Evolutionary conservation across 345 rosid species (phyloP).

Genomic region (Boechera divaricarpa): DNA sequence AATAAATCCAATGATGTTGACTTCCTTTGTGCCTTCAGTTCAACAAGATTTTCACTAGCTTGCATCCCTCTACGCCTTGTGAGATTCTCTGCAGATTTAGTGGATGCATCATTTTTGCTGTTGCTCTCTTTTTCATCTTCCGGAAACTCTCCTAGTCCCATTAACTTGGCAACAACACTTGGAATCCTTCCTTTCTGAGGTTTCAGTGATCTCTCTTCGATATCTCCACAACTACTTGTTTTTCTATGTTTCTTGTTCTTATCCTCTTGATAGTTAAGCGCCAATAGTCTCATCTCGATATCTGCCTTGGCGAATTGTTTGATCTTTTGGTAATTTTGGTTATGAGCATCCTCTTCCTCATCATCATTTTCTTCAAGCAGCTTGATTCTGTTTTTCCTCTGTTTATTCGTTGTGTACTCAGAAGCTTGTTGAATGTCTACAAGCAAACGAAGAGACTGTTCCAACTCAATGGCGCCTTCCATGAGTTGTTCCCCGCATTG

Average conservation of each 20-base stretch:
- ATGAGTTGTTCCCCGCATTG: constrained; percentile 75
- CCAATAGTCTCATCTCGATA: constrained; percentile 56
- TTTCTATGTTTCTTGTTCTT: constrained; percentile 41
- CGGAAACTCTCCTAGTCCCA: constrained; percentile 83
- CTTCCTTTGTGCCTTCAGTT: constrained; percentile 38
- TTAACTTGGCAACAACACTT: constrained; percentile 82
- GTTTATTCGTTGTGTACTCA: constrained; percentile 53
- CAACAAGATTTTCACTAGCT: constrained; percentile 41
- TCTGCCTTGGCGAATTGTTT: constrained; percentile 55
- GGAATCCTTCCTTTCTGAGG: constrained; percentile 74
- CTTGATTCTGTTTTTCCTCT: constrained; percentile 61
- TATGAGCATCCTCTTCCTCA: constrained; percentile 52
- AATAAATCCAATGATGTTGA: constrained; percentile 43
- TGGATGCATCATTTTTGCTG: constrained; percentile 19
- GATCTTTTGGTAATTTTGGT: constrained; percentile 41
- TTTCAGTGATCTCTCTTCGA: constrained; percentile 48
- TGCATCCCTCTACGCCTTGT: constrained; percentile 46
- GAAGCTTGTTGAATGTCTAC: constrained; percentile 75
- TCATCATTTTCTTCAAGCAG: constrained; percentile 65
- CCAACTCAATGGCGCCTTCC: constrained; percentile 83
- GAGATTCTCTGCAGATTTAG: background rate
- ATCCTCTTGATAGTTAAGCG: constrained; percentile 52
- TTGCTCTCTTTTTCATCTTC: constrained; percentile 51
- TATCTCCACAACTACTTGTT: constrained; percentile 38
- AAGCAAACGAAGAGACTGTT: constrained; percentile 81